Percentiles rank a stretch among this genome's conserved stretches.
These are phyloP conservation scores for Tylopilus plumbeoviolaceoides DNA, from an alignment of 768 basidiomycete genomes.

Conservation along the genomic window DNA sequence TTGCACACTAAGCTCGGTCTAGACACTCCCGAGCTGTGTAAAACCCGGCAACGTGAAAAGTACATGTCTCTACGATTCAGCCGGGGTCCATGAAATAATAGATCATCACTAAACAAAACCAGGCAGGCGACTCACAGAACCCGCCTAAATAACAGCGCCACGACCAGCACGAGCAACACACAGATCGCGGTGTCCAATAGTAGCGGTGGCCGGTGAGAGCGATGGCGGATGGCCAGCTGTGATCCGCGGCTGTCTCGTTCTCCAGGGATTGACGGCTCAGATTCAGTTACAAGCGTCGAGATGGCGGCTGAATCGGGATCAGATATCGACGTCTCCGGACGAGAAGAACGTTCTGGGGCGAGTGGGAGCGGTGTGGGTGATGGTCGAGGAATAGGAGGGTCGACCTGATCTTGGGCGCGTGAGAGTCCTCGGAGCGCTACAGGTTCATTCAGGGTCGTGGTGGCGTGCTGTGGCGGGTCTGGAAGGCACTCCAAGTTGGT, in stretches of 20 bases:
- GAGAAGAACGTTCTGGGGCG: slow-evolving; percentile 18
- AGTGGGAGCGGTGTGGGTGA: slow-evolving; percentile 13
- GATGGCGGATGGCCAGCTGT: slow-evolving; percentile 11
- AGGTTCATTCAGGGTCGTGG: slow-evolving; percentile 13
- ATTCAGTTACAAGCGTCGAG: slow-evolving; percentile 13
- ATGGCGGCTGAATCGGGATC: slow-evolving; percentile 18
- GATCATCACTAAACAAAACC: slow-evolving; percentile 16
- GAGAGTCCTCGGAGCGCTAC: slow-evolving; percentile 23
- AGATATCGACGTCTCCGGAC: slow-evolving; percentile 8
- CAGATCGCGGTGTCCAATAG: slow-evolving; percentile 73
- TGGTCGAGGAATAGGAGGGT: slow-evolving; percentile 16
- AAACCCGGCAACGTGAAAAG: slow-evolving; percentile 8
- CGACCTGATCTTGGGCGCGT: slow-evolving; percentile 9
- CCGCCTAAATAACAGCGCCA: slow-evolving; percentile 65
- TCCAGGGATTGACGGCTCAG: slow-evolving; percentile 6
- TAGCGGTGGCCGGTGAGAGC: slow-evolving; percentile 46
- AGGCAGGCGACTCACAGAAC: slow-evolving; percentile 34
- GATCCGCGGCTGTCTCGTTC: slow-evolving; percentile 20
- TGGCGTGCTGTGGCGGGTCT: slow-evolving; percentile 42
- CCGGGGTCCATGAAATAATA: slow-evolving; percentile 15
- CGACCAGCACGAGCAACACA: slow-evolving; percentile 62
- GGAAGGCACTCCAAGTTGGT: slow-evolving; percentile 69
- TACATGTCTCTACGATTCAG: slow-evolving; percentile 15
- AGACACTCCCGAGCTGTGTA: slow-evolving; percentile 19
- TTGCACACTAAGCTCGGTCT: slow-evolving; percentile 18